Evolutionary conservation across 768 basidiomycete genomes (phyloP).

Genomic region (Artomyces pyxidatus): DNA sequence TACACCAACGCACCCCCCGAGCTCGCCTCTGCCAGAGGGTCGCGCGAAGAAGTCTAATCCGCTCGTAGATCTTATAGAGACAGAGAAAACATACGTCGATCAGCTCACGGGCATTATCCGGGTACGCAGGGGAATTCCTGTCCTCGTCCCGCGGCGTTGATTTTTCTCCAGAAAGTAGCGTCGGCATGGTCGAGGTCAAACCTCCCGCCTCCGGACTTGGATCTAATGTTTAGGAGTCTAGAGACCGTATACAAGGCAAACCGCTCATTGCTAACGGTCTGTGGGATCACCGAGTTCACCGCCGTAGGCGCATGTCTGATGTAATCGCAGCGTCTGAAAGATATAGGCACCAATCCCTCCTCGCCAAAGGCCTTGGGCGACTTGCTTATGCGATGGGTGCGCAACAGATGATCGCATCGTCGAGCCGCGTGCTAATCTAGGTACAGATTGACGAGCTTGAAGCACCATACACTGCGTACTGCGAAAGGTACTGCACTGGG

Average conservation of each 20-base stretch:
- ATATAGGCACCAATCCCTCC: conserved; percentile 87
- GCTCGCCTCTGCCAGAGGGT: conserved; percentile 25
- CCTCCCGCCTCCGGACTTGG: conserved; percentile 86
- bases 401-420: conserved; percentile 21
- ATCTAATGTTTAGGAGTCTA: conserved; percentile 89
- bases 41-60: conserved; percentile 70
- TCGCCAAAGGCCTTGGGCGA: conserved; percentile 93
- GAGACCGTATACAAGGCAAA: conserved; percentile 92
- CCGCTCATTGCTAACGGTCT: conserved; percentile 66
- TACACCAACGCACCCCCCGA: conserved; percentile 14
- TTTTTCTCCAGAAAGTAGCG: conserved; percentile 70
- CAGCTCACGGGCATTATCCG: conserved; percentile 84
- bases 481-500: conserved; percentile 57
- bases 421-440: conserved; percentile 11
- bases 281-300: conserved; percentile 19
- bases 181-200: conserved; percentile 96
- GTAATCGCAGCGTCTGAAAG: conserved; percentile 71
- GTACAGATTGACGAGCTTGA: conserved; percentile 86
- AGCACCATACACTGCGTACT: conserved; percentile 78
- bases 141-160: conserved; percentile 5
- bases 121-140: conserved; percentile 46
- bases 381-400: conserved; percentile 93
- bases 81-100: conserved; percentile 89
- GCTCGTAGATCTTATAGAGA: conserved; percentile 86
- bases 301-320: conserved; percentile 9